phyloP scores from a whole-genome alignment of 2,329 filamentous ascomycete species.

The Leptodontidium sp. region DNA sequence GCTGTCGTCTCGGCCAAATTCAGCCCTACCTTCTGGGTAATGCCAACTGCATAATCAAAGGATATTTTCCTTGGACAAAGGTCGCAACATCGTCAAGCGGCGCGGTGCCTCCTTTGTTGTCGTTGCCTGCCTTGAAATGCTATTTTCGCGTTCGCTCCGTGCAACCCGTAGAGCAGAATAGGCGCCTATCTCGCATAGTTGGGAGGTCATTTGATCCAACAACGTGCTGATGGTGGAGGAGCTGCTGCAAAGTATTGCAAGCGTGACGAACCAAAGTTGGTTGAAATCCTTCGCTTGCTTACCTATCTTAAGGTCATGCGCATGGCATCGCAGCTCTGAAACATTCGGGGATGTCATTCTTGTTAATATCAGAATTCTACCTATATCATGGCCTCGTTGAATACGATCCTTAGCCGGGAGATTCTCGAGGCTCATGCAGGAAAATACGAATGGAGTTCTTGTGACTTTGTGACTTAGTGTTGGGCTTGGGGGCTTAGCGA shows the following conservation, averaged over 20 bases:
- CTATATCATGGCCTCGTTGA: background rate
- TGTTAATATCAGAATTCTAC: background rate
- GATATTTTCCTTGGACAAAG: background rate
- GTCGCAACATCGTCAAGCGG: constrained; percentile 5
- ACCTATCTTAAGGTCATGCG: background rate
- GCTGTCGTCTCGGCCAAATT: constrained; percentile 4
- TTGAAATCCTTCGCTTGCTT: background rate
- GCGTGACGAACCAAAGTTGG: constrained; percentile 16
- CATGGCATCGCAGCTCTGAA: constrained; percentile 2
- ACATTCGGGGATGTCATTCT: background rate
- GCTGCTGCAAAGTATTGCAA: constrained; percentile 12
- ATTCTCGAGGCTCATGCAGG: constrained; percentile 4
- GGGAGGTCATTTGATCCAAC: constrained; percentile 16
- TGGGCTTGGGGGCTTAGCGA: background rate
- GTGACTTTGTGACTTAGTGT: background rate
- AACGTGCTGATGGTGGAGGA: background rate
- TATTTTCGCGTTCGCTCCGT: constrained; percentile 14
- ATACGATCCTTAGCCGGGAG: background rate
- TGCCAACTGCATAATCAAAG: constrained; percentile 4
- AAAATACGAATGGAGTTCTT: background rate
- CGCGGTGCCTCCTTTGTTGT: background rate
- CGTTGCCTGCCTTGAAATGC: background rate
- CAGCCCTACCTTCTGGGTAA: constrained; percentile 1
- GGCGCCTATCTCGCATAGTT: constrained; percentile 12
- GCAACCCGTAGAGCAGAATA: background rate